Evolutionary conservation across 202 grass and related monocot genomes (phyloP).

Genomic region (Bolboschoenoplectus hybrid): DNA sequence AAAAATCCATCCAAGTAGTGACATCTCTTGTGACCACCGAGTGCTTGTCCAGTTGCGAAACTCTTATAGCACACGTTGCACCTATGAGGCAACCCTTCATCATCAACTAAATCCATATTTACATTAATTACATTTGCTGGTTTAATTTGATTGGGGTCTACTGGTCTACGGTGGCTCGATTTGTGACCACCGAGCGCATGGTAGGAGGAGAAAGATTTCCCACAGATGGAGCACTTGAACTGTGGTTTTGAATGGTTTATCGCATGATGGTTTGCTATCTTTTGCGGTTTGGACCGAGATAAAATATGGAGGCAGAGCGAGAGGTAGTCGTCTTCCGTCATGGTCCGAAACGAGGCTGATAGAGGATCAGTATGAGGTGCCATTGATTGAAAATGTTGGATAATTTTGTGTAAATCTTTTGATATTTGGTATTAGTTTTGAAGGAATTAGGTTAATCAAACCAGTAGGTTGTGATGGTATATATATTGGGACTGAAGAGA

Average conservation of each 20-base stretch:
- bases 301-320: conserved; percentile 71
- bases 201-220: conserved; percentile 84
- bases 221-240: conserved; percentile 77
- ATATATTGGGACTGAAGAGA: background rate
- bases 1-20: conserved; percentile 51
- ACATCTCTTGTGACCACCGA: conserved; percentile 55
- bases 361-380: conserved; percentile 20
- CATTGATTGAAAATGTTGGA: conserved; percentile 18
- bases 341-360: conserved; percentile 28
- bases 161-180: conserved; percentile 81
- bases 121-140: background rate
- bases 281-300: background rate
- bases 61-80: conserved; percentile 75
- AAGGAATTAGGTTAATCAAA: background rate
- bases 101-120: conserved; percentile 7
- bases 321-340: conserved; percentile 71
- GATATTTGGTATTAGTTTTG: background rate
- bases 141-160: conserved; percentile 14
- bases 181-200: conserved; percentile 98
- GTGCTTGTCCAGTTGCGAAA: conserved; percentile 74
- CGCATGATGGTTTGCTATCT: background rate
- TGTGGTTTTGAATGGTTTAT: conserved; percentile 9
- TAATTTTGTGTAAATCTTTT: conserved; percentile 6
- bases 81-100: conserved; percentile 47
- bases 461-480: background rate